These are phyloP conservation scores for Nothophytophthora sp. DNA, from an alignment of 352 stramenopile genomes.

Conservation along the genomic window DNA sequence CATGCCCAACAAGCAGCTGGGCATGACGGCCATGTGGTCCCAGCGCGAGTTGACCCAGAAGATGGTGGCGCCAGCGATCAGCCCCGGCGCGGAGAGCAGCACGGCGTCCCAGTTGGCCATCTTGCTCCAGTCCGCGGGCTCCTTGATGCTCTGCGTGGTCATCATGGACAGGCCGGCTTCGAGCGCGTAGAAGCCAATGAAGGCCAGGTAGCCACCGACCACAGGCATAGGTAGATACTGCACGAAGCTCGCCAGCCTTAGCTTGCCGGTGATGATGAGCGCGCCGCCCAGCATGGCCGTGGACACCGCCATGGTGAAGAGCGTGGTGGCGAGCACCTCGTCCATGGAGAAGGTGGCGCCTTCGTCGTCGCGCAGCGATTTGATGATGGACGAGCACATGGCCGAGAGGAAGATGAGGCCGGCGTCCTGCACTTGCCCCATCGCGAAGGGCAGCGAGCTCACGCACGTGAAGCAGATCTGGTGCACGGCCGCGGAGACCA, in stretches of 20 bases:
- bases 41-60: conserved; percentile 84
- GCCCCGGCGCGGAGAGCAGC: conserved; percentile 83
- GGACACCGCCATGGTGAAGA: conserved; percentile 92
- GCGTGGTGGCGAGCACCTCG: conserved; percentile 91
- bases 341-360: conserved; percentile 73
- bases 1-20: conserved; percentile 87
- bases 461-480: conserved; percentile 87
- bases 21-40: conserved; percentile 86
- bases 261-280: conserved; percentile 95
- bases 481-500: conserved; percentile 81
- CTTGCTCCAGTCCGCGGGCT: conserved; percentile 81
- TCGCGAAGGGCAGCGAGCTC: conserved; percentile 95
- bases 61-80: conserved; percentile 82
- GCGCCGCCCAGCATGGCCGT: conserved; percentile 92
- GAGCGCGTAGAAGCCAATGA: conserved; percentile 94
- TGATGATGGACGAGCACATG: conserved; percentile 93
- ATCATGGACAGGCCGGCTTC: conserved; percentile 86
- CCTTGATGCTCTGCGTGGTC: conserved; percentile 91
- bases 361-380: conserved; percentile 61
- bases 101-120: conserved; percentile 78
- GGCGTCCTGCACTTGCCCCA: conserved; percentile 98
- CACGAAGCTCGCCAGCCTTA: conserved; percentile 95
- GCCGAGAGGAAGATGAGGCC: conserved; percentile 98
- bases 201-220: conserved; percentile 98
- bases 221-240: conserved; percentile 98